Evolutionary conservation across 208 protist species (phyloP), one percentile per base, ranked within the genome.

Genomic region (Blastocrithidia nonstop): DNA sequence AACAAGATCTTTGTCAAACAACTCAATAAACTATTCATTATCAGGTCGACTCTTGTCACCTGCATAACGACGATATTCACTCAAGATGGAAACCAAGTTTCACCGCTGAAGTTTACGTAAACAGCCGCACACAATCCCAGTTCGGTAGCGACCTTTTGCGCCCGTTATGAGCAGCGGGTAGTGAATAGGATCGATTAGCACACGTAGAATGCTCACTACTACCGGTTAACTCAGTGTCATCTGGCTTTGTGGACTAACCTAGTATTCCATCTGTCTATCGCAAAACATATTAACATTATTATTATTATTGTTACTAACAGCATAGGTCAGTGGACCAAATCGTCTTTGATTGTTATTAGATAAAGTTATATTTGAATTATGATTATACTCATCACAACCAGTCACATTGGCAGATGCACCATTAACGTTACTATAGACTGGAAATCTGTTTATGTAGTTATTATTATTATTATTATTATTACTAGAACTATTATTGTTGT

Each of bases 11-110:
- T 86, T 95, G 58, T 99, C 96, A 50, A 98, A 99, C n/a, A 98
- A 69, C 66, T 98, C 96, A 45, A 99, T 98, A 63, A 98, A 99
- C 71, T 99, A 96, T 66, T 99, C 97, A 62, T 98, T 97, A 35
- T 97, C 80, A 0, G 96, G 64, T 6, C 94, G 74, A 20, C 86
- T 94, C 55, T 80, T 84, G 40, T 81, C 73, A 2, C 92, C 93
- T 0, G 95, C 94, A 59, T 94, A 96, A 32, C 95, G 64, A 19
- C 96, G 67, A 62, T 98, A 99, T 68, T 99, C 96, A 61, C 98
- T 95, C 9, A 98, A 72, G 29, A 98, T 98, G 17, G 79, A 88
- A 3, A 96, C 95, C n/a, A 99, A 63, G 59, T 94, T 98, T 96
- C 97, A 99, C 3, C 88, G 43, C 52, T 98, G 95, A 21, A 99